Evolutionary conservation across 306 rosid genomes (phyloP), one percentile per base, ranked within the genome.

Genomic region (Trichosanthes truncata): DNA sequence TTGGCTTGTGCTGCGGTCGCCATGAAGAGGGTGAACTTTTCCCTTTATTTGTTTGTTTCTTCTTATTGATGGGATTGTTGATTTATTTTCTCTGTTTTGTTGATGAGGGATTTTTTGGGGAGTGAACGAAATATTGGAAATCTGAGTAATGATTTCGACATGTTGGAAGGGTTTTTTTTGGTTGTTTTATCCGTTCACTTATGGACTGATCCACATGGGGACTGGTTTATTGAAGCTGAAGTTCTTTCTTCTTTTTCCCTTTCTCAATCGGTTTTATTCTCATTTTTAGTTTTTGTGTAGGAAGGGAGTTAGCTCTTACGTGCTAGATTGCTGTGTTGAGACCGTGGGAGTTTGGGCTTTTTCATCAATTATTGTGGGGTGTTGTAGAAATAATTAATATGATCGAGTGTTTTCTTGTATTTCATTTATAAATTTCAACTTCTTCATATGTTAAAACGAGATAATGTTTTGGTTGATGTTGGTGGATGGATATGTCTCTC

Each of bases 1-100:
- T 93, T 91, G 33, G 98, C 98, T 17, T 94, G 98, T 41, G 98
- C 98, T 55, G 97, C 97, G 14, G 93, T 91, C 5, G 98, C 98
- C 10, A 40, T 86, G 78, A 68, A 96, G 65, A 85, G 96, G 87
- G 97, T 94, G 84, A 78, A 77, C 49, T 18, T 5, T 48, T 33
- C 48, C 59, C 31, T 7, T 18, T 25, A 6, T n/a, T 41, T 21
- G 4, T 68, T 10, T 68, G 2, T 17, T 23, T 43, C 73, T 15
- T 29, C 35, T 43, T 69, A 10, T 20, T 67, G 17, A 31, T 63
- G 33, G 49, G 51, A 11, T 69, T 69, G n/a, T 23, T n/a, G 77
- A 21, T 36, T 31, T 55, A 46, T 2, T 33, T n/a, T 5, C 9
- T 21, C 56, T 53, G 65, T 73, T 12, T 4, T 60, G 12, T 79